Conservation (phyloP, 192 early-diverging fungal genomes). For the Mortierella claussenii region DNA sequence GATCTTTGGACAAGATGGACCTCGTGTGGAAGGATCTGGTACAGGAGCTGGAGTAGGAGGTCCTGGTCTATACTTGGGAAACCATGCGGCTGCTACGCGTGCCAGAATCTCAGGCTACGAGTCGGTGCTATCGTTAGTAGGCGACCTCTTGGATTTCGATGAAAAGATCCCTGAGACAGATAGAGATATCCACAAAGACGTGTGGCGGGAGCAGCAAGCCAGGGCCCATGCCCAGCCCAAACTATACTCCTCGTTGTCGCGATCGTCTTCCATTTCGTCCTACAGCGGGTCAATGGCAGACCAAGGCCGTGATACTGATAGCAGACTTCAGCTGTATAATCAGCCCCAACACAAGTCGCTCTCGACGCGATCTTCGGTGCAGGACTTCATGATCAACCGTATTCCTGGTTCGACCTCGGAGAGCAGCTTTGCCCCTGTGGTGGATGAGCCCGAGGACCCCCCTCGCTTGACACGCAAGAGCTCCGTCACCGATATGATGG, state of each 20-base stretch:
- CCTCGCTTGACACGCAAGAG: conserved; percentile 26
- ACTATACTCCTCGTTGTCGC: conserved; percentile 17
- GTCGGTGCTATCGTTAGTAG: conserved; percentile 32
- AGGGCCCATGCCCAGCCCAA: conserved; percentile 2
- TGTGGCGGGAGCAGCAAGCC: conserved; percentile 41
- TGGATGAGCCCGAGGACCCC: conserved; percentile 27
- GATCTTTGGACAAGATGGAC: conserved; percentile 31
- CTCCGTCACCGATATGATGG: conserved; percentile 51
- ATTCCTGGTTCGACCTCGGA: conserved; percentile 10
- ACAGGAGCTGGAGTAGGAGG: conserved; percentile 19
- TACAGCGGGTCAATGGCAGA: not conserved
- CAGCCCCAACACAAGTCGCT: not conserved
- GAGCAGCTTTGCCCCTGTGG: conserved; percentile 10
- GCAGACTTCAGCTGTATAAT: not conserved
- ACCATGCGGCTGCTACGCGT: conserved; percentile 46
- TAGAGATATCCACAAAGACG: conserved; percentile 41
- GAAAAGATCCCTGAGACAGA: conserved; percentile 45
- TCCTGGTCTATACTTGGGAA: conserved; percentile 43
- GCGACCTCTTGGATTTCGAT: conserved; percentile 43
- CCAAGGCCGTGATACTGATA: not conserved
- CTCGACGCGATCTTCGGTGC: conserved; percentile 19
- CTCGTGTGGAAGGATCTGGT: conserved; percentile 9
- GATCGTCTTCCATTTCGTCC: conserved; percentile 17
- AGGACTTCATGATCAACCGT: conserved; percentile 27
- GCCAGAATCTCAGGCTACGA: conserved; percentile 49